Evolutionary conservation across 179 eudicot species (phyloP).

Genomic region (Silene vulgaris): DNA sequence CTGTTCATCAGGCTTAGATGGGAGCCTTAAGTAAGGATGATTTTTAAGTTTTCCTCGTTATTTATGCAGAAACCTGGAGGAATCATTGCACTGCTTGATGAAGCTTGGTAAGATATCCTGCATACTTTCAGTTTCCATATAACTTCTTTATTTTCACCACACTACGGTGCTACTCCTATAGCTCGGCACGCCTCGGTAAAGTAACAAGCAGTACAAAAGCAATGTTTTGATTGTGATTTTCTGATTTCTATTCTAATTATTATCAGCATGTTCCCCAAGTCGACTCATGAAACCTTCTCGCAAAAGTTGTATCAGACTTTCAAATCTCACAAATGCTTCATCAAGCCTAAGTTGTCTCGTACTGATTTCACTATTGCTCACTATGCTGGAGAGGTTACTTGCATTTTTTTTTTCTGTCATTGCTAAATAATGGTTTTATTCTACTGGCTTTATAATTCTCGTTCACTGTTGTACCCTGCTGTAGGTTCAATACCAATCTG

Average conservation of each 20-base stretch:
- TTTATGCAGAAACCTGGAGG: constrained; percentile 91
- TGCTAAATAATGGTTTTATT: background rate
- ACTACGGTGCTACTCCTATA: background rate
- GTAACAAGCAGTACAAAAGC: background rate
- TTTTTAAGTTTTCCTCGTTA: constrained; percentile 21
- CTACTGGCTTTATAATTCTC: constrained; percentile 13
- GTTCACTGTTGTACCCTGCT: constrained; percentile 15
- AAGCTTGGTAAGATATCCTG: constrained; percentile 67
- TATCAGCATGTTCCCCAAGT: constrained; percentile 96
- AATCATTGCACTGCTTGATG: constrained; percentile 82
- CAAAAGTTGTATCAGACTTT: constrained; percentile 87
- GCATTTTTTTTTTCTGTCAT: constrained; percentile 6
- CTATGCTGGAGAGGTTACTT: constrained; percentile 90
- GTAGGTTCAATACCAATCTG: constrained; percentile 87
- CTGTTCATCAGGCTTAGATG: background rate
- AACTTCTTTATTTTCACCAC: background rate
- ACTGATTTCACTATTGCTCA: constrained; percentile 87
- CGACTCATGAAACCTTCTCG: constrained; percentile 87
- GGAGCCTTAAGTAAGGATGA: background rate
- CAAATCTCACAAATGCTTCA: constrained; percentile 64
- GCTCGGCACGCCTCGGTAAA: background rate
- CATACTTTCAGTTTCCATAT: background rate
- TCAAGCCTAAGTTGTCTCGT: constrained; percentile 86
- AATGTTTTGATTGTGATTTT: constrained; percentile 14
- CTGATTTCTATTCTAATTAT: constrained; percentile 9